Evolutionary conservation across 2,329 filamentous ascomycete genomes (phyloP), one percentile per base, ranked within the genome.

Genomic region (Emmonsiellopsis sp.): DNA sequence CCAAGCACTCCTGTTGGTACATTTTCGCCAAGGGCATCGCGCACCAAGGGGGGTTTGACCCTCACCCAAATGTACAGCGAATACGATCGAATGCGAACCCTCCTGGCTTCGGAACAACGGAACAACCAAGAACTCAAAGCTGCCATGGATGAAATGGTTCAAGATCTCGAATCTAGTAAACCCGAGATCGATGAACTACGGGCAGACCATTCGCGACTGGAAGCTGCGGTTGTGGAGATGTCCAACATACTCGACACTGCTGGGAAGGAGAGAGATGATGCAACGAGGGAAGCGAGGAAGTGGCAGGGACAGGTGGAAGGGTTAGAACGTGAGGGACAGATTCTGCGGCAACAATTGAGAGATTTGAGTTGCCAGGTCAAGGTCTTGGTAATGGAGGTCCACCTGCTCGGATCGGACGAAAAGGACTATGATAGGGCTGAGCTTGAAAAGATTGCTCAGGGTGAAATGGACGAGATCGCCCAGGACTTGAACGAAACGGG

Each of bases 311-410:
- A 88, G 54, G 78, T 90, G 53, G 79, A 79, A 55, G 80, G 80
- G 15, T 69, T 79, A 30, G 69, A 72, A 5, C 78, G 76, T 45
- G 90, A 97, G 70, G 79, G 81, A 34, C 84, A 87, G 56, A 88
- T 96, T 40, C 76, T 95, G 26, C 86, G 86, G 50, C 87, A 90
- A 59, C 90, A 96, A 67, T 77, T 97, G 7, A 86, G 92, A 35
- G 93, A 97, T 68, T 79, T 95, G 16, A 90, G 90, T 62, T 85
- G 87, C 1, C 91, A 98, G 69, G 82, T 96, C 58, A 94, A 95
- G 68, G 85, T 95, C 65, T 79, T 98, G 5, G 79, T 96, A 4
- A 87, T 94, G 69, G 92, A 95, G 68, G 79, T 90, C 54, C 85
- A 94, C 63, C 83, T 88, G 16, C 55, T 69, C 54, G 82, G 84